These are phyloP conservation scores for Maudiozyma barnettii DNA, from an alignment of 805 yeast species.

Conservation along the genomic window DNA sequence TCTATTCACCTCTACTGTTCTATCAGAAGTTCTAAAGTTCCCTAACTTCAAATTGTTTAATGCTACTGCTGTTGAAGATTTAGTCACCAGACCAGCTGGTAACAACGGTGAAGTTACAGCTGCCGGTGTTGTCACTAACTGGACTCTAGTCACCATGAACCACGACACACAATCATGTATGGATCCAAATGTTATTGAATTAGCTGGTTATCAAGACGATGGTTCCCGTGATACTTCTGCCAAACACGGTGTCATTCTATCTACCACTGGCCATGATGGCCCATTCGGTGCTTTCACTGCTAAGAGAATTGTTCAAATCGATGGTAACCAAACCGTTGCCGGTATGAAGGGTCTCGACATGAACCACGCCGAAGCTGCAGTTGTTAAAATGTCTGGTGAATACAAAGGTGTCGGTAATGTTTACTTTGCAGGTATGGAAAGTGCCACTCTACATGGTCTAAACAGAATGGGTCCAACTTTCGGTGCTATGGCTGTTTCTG, in stretches of 20 bases:
- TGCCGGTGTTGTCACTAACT: constrained; percentile 76
- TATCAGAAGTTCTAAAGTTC: constrained; percentile 58
- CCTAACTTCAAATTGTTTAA: constrained; percentile 72
- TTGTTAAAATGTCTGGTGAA: constrained; percentile 54
- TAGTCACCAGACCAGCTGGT: constrained; percentile 59
- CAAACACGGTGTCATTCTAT: constrained; percentile 44
- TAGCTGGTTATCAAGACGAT: constrained; percentile 29
- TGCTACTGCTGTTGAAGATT: constrained; percentile 73
- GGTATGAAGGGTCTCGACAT: constrained; percentile 75
- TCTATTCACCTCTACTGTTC: constrained; percentile 58
- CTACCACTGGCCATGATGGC: constrained; percentile 77
- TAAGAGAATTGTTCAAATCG: constrained; percentile 52
- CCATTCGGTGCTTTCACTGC: constrained; percentile 76
- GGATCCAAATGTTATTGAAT: constrained; percentile 74
- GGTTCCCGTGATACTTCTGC: constrained; percentile 29
- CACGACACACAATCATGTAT: constrained; percentile 72
- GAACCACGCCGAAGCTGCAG: constrained; percentile 69
- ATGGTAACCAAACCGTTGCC: constrained; percentile 38
- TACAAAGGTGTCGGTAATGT: constrained; percentile 25
- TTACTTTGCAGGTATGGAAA: constrained; percentile 59
- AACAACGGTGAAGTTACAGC: constrained; percentile 48
- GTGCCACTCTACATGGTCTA: constrained; percentile 66
- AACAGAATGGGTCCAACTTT: constrained; percentile 82
- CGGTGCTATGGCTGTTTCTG: constrained; percentile 72
- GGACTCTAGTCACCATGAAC: constrained; percentile 70